Evolutionary conservation across 2,329 filamentous ascomycete species (phyloP).

Genomic region (Phialophora tarda): DNA sequence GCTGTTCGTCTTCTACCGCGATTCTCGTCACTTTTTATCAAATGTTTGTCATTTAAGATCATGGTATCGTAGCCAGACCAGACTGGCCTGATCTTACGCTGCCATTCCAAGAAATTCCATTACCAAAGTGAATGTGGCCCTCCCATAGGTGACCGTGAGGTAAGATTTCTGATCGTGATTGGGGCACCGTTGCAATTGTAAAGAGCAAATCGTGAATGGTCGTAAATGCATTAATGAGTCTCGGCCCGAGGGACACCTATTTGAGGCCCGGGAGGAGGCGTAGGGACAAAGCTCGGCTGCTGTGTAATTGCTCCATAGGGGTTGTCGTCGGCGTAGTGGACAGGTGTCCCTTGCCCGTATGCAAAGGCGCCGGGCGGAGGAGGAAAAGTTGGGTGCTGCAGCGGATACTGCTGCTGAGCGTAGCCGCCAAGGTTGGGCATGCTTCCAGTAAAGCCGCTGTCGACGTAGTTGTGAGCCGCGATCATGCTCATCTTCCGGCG

Average conservation of each 20-base stretch:
- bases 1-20: not conserved
- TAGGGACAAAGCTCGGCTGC: slow-evolving; percentile 16
- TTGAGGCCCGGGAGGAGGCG: slow-evolving; percentile 19
- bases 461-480: slow-evolving; percentile 29
- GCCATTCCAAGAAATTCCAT: not conserved
- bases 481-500: slow-evolving; percentile 35
- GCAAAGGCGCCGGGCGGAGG: slow-evolving; percentile 16
- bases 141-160: not conserved
- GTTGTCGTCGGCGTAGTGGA: slow-evolving; percentile 35
- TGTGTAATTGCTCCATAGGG: slow-evolving; percentile 31
- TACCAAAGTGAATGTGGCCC: not conserved
- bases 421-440: slow-evolving; percentile 33
- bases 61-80: slow-evolving; percentile 16
- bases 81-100: slow-evolving; percentile 7
- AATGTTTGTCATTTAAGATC: slow-evolving; percentile 10
- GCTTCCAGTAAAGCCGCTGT: slow-evolving; percentile 29
- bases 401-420: slow-evolving; percentile 17
- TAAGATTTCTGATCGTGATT: not conserved
- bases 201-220: not conserved
- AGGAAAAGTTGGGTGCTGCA: slow-evolving; percentile 11
- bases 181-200: not conserved
- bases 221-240: slow-evolving; percentile 12
- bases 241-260: slow-evolving; percentile 14
- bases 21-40: slow-evolving; percentile 1
- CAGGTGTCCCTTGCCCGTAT: slow-evolving; percentile 7